Percentiles rank a stretch among this genome's conserved stretches.
These are phyloP conservation scores for Collariella sp. DNA, from an alignment of 495 filamentous ascomycete species.

Conservation along the genomic window DNA sequence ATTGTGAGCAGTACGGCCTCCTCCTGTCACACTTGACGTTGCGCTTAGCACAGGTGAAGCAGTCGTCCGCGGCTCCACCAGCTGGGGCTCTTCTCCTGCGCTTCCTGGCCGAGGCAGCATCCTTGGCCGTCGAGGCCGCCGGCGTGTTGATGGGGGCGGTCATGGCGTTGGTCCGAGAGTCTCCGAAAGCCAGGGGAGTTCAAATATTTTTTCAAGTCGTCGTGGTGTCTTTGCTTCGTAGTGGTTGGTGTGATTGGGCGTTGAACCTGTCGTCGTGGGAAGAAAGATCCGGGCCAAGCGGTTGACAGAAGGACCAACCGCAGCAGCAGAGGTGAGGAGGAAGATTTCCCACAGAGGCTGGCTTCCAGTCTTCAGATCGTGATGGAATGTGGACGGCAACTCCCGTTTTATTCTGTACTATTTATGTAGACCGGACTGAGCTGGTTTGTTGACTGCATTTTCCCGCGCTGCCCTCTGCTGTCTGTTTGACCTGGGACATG, in stretches of 20 bases:
- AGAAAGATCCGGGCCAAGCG: neutral
- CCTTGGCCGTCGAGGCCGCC: slow-evolving; percentile 31
- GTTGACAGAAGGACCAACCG: slow-evolving; percentile 12
- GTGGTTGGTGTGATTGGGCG: neutral
- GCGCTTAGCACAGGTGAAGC: slow-evolving; percentile 83
- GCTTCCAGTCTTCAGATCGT: slow-evolving; percentile 30
- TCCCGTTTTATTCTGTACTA: too few relatives aligned
- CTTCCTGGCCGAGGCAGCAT: slow-evolving; percentile 53
- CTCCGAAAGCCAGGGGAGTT: neutral
- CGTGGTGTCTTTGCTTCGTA: neutral
- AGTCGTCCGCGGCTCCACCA: slow-evolving; percentile 88
- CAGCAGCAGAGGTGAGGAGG: too few relatives aligned
- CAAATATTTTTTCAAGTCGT: too few relatives aligned
- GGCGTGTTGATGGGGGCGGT: slow-evolving; percentile 38
- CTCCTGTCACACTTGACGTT: slow-evolving; percentile 81
- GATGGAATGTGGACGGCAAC: too few relatives aligned
- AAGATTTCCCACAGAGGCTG: slow-evolving; percentile 29
- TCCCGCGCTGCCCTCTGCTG: too few relatives aligned
- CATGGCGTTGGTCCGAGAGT: slow-evolving; percentile 24
- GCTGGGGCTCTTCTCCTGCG: slow-evolving; percentile 80
- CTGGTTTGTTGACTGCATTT: too few relatives aligned
- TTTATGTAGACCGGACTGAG: too few relatives aligned
- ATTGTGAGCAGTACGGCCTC: slow-evolving; percentile 91
- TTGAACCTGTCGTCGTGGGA: neutral
- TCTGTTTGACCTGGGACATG: too few relatives aligned